Percentiles rank a stretch among this genome's conserved stretches.
phyloP scores from a whole-genome alignment of 208 protist genomes.

The Trypanosoma brucei region DNA sequence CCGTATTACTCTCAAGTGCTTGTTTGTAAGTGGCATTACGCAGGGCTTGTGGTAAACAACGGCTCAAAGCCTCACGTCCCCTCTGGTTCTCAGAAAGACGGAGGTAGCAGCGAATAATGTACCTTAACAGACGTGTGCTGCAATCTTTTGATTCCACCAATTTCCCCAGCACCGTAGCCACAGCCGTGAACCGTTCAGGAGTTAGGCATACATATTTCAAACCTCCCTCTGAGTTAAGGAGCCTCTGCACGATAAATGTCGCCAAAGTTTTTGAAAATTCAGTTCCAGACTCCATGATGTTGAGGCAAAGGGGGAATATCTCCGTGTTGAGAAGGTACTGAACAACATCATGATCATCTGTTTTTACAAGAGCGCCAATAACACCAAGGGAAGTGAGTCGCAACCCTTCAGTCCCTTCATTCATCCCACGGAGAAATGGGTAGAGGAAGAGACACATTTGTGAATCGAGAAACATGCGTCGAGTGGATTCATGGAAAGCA shows the following conservation, averaged over 20 bases:
- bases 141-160: conserved; percentile 94
- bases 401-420: conserved; percentile 95
- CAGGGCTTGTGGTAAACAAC: conserved; percentile 80
- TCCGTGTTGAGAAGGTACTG: conserved; percentile 97
- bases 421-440: conserved; percentile 97
- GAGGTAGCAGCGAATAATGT: conserved; percentile 98
- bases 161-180: conserved; percentile 91
- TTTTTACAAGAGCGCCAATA: conserved; percentile 98
- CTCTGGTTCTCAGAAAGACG: conserved; percentile 94
- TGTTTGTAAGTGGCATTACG: conserved; percentile 78
- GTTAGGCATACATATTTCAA: conserved; percentile 97
- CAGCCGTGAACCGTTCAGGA: conserved; percentile 94
- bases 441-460: conserved; percentile 99
- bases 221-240: conserved; percentile 96
- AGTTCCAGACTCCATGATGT: conserved; percentile 97
- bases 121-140: conserved; percentile 93
- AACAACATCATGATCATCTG: conserved; percentile 88
- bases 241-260: conserved; percentile 99
- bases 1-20: conserved; percentile 58
- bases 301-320: conserved; percentile 99
- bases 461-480: conserved; percentile 96
- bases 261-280: conserved; percentile 98
- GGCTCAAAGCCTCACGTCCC: conserved; percentile 62
- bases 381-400: conserved; percentile 98
- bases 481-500: conserved; percentile 95